A percentile compares a stretch with the other conserved stretches of the same genome.
These are phyloP conservation scores for Leccinum subspadiceum DNA, from an alignment of 1,284 basidiomycete species.

Conservation along the genomic window DNA sequence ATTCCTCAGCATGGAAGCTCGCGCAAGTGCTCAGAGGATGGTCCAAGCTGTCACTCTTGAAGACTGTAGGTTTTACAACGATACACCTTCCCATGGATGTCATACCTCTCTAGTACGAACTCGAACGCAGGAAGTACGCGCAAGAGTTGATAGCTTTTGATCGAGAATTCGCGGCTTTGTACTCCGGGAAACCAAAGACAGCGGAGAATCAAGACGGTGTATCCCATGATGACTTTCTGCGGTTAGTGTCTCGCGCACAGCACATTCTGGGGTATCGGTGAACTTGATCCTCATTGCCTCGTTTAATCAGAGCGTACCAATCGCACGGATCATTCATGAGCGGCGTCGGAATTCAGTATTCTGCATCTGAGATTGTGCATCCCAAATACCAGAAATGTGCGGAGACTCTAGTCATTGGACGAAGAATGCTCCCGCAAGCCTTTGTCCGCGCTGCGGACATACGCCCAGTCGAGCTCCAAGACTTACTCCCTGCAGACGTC, in stretches of 20 bases:
- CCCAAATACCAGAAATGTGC: neutral
- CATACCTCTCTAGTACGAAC: conserved; percentile 47
- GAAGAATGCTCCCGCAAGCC: neutral
- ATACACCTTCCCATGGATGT: neutral
- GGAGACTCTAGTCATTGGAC: neutral
- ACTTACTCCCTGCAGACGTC: neutral
- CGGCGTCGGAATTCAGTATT: neutral
- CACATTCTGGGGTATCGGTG: neutral
- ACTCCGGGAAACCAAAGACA: conserved; percentile 72
- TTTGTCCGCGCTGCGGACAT: neutral
- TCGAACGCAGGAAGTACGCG: conserved; percentile 69
- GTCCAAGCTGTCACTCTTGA: conserved; percentile 58
- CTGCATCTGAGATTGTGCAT: neutral
- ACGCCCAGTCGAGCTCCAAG: neutral
- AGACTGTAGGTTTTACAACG: conserved; percentile 50
- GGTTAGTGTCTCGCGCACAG: conserved; percentile 35
- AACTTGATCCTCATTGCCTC: neutral
- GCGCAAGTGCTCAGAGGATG: neutral
- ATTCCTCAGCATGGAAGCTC: neutral
- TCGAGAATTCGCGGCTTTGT: conserved; percentile 70
- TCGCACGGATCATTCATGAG: neutral
- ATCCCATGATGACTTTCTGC: conserved; percentile 51
- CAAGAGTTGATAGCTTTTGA: conserved; percentile 81
- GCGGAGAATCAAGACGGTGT: conserved; percentile 51
- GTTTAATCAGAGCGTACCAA: neutral